These are phyloP conservation scores for Aspergillus unguis DNA, from an alignment of 2,329 filamentous ascomycete genomes.

Conservation along the genomic window DNA sequence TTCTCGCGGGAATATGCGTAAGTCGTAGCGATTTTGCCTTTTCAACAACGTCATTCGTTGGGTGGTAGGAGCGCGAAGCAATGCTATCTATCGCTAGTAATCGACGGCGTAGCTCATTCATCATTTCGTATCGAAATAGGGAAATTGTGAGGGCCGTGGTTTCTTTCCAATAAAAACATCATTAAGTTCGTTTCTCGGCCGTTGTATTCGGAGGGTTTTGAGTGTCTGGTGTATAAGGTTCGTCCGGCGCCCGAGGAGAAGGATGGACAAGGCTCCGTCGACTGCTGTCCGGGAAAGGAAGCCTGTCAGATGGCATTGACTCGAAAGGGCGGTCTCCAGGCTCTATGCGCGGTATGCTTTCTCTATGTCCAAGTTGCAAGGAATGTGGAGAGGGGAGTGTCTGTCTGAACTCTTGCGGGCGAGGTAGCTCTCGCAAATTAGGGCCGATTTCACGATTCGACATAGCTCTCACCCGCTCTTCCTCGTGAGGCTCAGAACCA, in stretches of 20 bases:
- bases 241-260: slow-evolving; percentile 21
- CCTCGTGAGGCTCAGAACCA: slow-evolving; percentile 10
- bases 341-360: slow-evolving; percentile 25
- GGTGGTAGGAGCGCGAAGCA: slow-evolving; percentile 20
- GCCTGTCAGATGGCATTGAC: slow-evolving; percentile 22
- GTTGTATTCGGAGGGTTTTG: slow-evolving; percentile 21
- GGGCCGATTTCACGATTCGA: slow-evolving; percentile 20
- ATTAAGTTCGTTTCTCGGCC: slow-evolving; percentile 21
- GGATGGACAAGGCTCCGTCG: slow-evolving; percentile 26
- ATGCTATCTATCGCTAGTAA: slow-evolving; percentile 34
- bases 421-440: slow-evolving; percentile 28
- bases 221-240: slow-evolving; percentile 18
- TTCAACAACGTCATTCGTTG: slow-evolving; percentile 16
- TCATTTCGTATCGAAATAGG: slow-evolving; percentile 14
- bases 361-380: slow-evolving; percentile 28
- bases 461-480: slow-evolving; percentile 22
- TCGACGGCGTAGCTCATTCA: slow-evolving; percentile 24
- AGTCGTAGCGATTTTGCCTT: slow-evolving; percentile 15
- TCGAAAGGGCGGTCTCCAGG: slow-evolving; percentile 24
- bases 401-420: slow-evolving; percentile 26
- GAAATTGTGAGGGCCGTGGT: slow-evolving; percentile 5
- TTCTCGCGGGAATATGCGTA: slow-evolving; percentile 11
- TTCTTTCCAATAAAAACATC: slow-evolving; percentile 3
- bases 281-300: slow-evolving; percentile 24
- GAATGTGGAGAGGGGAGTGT: slow-evolving; percentile 29